Base-by-base conservation (phyloP, 2,329 filamentous ascomycete species). In the Trematosphaeria pertusa region DNA sequence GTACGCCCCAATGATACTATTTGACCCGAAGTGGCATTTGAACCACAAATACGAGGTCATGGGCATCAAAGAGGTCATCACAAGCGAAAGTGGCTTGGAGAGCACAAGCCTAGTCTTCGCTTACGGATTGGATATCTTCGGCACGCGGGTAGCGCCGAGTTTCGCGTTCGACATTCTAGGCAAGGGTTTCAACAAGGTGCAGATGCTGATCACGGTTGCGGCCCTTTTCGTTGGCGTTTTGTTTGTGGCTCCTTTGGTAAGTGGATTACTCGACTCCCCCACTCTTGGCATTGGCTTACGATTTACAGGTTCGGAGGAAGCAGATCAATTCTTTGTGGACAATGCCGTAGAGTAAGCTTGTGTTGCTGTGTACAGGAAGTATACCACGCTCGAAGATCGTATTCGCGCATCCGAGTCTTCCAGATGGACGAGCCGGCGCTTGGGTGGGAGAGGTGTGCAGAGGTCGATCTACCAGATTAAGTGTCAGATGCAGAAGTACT, bases 61-160 rank as follows among this genome's bases (percentile, higher is more conserved):
- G 2, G 91, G 91, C 5, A 81, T 96, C 32, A 78, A 82, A 49
- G 77, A 83, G 35, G 84, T 97, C 15, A 81, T 93, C 21, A 85
- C 91, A 0, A 83, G 83, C 14, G 89, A 92, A 0, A 89, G 91
- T 1, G 72, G 91, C 4, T 81, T 99, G 21, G 94, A 99, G 76
- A 97, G 92, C 73, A 97, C 94, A 1, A 93, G 88, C 62, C 72
- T 97, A 44, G 82, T 99, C 10, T 87, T 97, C 63, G 91, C 91
- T 0, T 96, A 88, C 64, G 94, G 94, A 3, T 71, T 91, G 11
- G 94, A 99, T 69, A 77, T 97, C 2, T 99, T 95, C 58, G 91
- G 89, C 11, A 93, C 91, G 1, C 80, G 91, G 41, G 83, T 95
- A 9, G 84, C 87, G n/a, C 94, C 94, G 1, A 96, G 91, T 71